phyloP scores from a whole-genome alignment of 2,329 filamentous ascomycete species.

The Epichloe amarillans region DNA sequence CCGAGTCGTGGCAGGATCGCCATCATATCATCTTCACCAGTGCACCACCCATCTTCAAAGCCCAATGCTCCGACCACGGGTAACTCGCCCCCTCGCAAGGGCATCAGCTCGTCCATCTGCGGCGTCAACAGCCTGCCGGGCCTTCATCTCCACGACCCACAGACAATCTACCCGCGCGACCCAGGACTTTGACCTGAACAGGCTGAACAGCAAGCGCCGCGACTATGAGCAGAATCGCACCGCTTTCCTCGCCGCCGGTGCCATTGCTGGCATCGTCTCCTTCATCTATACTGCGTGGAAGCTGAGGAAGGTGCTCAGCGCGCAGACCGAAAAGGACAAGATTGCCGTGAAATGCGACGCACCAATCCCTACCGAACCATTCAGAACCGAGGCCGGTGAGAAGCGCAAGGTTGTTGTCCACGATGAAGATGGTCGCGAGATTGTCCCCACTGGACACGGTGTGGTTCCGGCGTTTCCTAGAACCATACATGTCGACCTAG shows the following conservation, averaged over 20 bases:
- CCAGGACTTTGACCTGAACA: slow-evolving; percentile 37
- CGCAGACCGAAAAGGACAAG: slow-evolving; percentile 21
- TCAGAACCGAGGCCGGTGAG: slow-evolving; percentile 34
- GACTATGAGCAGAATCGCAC: slow-evolving; percentile 38
- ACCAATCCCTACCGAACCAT: slow-evolving; percentile 28
- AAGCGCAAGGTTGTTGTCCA: slow-evolving; percentile 48
- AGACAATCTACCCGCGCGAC: slow-evolving; percentile 20
- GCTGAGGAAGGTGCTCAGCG: slow-evolving; percentile 28
- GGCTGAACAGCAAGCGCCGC: slow-evolving; percentile 30
- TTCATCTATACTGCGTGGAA: slow-evolving; percentile 39
- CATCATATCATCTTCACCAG: not conserved
- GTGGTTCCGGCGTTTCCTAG: slow-evolving; percentile 71
- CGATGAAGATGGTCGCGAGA: slow-evolving; percentile 55
- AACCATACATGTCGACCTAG: slow-evolving; percentile 47
- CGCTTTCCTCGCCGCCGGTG: slow-evolving; percentile 37
- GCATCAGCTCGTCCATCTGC: slow-evolving; percentile 2
- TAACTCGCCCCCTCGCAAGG: slow-evolving; percentile 1
- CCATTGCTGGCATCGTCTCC: slow-evolving; percentile 34
- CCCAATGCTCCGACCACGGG: slow-evolving; percentile 4
- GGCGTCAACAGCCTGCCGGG: slow-evolving; percentile 13
- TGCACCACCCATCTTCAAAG: not conserved
- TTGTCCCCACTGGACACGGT: slow-evolving; percentile 69
- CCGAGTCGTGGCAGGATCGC: not conserved
- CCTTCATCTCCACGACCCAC: slow-evolving; percentile 16
- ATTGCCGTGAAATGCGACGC: slow-evolving; percentile 30